phyloP scores from a whole-genome alignment of 1,284 basidiomycete species.

The Rhodotorula glutinis region DNA sequence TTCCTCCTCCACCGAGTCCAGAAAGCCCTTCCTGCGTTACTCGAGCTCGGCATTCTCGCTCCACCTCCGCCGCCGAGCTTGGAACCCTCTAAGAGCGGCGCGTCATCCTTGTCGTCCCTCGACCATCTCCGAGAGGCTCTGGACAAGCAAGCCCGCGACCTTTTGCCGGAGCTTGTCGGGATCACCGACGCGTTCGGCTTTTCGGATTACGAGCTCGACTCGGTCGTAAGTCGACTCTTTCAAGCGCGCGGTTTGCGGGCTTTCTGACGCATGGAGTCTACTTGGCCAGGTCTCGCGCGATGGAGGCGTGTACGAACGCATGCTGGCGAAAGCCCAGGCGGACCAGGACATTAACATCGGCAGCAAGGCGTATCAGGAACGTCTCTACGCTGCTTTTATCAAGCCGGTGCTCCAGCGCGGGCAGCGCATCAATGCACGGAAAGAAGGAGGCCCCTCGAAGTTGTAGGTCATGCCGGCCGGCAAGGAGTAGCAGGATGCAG shows the following conservation, averaged over 20 bases:
- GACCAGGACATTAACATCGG: slow-evolving; percentile 33
- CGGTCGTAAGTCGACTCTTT: slow-evolving; percentile 49
- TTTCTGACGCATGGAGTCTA: too few species aligned
- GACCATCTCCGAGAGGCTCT: slow-evolving; percentile 59
- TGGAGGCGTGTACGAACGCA: slow-evolving; percentile 37
- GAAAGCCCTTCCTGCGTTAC: slow-evolving; percentile 57
- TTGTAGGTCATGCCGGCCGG: not conserved
- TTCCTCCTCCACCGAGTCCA: slow-evolving; percentile 63
- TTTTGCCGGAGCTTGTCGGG: slow-evolving; percentile 67
- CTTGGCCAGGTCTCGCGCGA: slow-evolving; percentile 20
- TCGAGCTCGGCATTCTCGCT: slow-evolving; percentile 58
- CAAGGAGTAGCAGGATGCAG: too few species aligned
- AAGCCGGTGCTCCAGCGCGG: slow-evolving; percentile 27
- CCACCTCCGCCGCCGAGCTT: slow-evolving; percentile 7
- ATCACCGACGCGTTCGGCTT: slow-evolving; percentile 72
- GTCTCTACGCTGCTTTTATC: slow-evolving; percentile 27
- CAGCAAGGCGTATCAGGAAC: slow-evolving; percentile 6
- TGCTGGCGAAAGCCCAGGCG: slow-evolving; percentile 29
- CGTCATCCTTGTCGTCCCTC: slow-evolving; percentile 51
- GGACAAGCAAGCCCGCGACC: slow-evolving; percentile 53
- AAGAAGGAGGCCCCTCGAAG: too few species aligned
- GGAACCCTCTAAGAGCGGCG: slow-evolving; percentile 13
- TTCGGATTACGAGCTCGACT: slow-evolving; percentile 71
- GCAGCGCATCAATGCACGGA: not conserved
- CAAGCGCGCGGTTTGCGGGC: too few species aligned